These are phyloP conservation scores for Pichia norvegensis DNA, from an alignment of 1,139 yeast species.

Conservation along the genomic window DNA sequence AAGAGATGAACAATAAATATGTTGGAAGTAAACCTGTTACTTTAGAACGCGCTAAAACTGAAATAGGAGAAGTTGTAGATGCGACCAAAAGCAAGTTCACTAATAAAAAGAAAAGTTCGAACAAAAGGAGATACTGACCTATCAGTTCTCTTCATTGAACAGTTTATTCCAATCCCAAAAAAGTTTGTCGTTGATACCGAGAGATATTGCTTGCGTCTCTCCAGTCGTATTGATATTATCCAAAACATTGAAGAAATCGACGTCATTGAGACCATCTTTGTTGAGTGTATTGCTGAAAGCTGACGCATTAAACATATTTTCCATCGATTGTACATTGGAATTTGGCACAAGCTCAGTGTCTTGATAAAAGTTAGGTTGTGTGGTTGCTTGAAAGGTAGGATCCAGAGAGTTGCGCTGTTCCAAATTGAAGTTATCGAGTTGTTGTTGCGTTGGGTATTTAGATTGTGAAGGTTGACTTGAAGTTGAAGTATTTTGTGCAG, in stretches of 20 bases:
- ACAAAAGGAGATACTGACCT: background rate
- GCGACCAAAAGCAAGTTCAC: slow-evolving; percentile 3
- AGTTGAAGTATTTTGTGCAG: background rate
- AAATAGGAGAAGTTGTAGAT: slow-evolving; percentile 17
- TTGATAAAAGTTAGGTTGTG: background rate
- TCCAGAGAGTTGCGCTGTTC: background rate
- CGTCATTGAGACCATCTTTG: slow-evolving; percentile 2
- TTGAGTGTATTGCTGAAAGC: background rate
- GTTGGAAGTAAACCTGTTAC: slow-evolving; percentile 70
- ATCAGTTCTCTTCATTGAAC: background rate
- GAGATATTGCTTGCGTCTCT: slow-evolving; percentile 3
- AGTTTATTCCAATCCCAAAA: slow-evolving; percentile 13
- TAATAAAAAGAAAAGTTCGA: background rate
- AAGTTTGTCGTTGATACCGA: slow-evolving; percentile 7
- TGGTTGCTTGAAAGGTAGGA: background rate
- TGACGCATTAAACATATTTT: background rate
- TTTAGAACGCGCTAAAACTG: slow-evolving; percentile 51
- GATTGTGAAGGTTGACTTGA: background rate
- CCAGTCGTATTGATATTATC: slow-evolving; percentile 6
- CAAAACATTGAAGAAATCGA: slow-evolving; percentile 8
- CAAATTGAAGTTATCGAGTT: background rate
- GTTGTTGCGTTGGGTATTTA: background rate
- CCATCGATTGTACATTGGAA: background rate
- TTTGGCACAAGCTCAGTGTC: background rate
- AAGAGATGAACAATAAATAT: slow-evolving; percentile 69